phyloP scores from a whole-genome alignment of 805 yeast genomes.

The Zygotorulaspora florentina region DNA sequence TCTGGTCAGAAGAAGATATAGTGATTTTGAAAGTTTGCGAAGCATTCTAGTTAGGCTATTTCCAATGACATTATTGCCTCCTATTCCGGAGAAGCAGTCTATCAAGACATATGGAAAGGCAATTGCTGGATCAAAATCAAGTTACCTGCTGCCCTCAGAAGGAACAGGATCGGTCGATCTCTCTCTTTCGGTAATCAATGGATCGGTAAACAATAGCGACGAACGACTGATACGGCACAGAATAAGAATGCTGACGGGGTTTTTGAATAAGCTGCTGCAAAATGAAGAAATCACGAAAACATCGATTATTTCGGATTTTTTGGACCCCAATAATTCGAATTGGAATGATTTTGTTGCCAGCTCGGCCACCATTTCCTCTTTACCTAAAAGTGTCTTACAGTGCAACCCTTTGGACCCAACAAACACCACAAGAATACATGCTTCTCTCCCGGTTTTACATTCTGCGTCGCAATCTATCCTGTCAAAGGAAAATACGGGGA shows the following conservation, averaged over 20 bases:
- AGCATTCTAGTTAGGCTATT: conserved; percentile 64
- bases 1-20: conserved; percentile 73
- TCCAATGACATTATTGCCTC: conserved; percentile 83
- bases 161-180: conserved; percentile 31
- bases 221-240: conserved; percentile 36
- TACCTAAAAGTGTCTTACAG: conserved; percentile 32
- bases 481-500: conserved; percentile 15
- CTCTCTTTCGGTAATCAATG: conserved; percentile 31
- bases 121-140: conserved; percentile 29
- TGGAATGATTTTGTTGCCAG: conserved; percentile 35
- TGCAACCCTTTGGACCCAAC: conserved; percentile 37
- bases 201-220: conserved; percentile 28
- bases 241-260: conserved; percentile 33
- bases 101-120: conserved; percentile 33
- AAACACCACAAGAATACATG: conserved; percentile 33
- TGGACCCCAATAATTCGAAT: conserved; percentile 33
- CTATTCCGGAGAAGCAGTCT: conserved; percentile 82
- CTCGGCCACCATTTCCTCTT: conserved; percentile 32
- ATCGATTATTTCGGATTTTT: conserved; percentile 31
- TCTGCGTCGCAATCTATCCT: conserved; percentile 23
- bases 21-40: conserved; percentile 84
- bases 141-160: conserved; percentile 30
- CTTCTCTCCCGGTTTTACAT: conserved; percentile 31
- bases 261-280: conserved; percentile 29
- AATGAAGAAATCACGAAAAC: conserved; percentile 30